phyloP scores from a whole-genome alignment of 495 filamentous ascomycete genomes.

The Talaromyces ruber region DNA sequence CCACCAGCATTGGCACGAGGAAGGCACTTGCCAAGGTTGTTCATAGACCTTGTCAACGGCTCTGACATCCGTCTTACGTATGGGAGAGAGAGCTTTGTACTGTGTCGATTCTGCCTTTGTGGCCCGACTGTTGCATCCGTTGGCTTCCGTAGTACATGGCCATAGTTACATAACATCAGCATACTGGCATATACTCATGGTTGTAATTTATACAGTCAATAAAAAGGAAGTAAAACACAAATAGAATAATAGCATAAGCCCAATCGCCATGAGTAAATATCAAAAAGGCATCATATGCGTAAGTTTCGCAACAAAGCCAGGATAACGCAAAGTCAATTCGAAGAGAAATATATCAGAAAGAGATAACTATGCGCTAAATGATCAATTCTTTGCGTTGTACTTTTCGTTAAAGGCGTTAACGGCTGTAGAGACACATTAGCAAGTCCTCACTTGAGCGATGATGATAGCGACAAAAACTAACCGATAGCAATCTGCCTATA shows the following conservation, averaged over 20 bases:
- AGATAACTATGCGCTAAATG: not conserved
- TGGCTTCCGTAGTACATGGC: not conserved
- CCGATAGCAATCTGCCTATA: constrained; percentile 61
- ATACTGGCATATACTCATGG: not conserved
- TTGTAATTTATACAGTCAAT: not conserved
- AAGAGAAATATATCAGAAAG: not conserved
- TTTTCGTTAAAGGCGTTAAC: constrained; percentile 66
- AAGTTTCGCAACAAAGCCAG: not conserved
- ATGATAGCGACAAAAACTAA: constrained; percentile 14
- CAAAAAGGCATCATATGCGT: not conserved
- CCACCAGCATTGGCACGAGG: not conserved
- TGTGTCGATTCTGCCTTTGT: too few species aligned
- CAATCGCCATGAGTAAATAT: not conserved
- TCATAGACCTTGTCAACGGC: not conserved
- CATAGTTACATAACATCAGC: not conserved
- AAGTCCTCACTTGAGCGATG: not conserved
- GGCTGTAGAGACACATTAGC: constrained; percentile 22
- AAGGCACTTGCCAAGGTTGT: not conserved
- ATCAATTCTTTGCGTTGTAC: constrained; percentile 52
- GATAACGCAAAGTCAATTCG: not conserved
- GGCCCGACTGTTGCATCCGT: too few species aligned
- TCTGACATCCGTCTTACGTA: not conserved
- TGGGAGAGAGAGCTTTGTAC: not conserved
- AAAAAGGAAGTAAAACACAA: not conserved
- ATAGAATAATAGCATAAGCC: not conserved